Percentiles rank a stretch among this genome's conserved stretches.
Conservation (phyloP, 176 grass and related monocot species). For the Puccinellia tenuiflora region DNA sequence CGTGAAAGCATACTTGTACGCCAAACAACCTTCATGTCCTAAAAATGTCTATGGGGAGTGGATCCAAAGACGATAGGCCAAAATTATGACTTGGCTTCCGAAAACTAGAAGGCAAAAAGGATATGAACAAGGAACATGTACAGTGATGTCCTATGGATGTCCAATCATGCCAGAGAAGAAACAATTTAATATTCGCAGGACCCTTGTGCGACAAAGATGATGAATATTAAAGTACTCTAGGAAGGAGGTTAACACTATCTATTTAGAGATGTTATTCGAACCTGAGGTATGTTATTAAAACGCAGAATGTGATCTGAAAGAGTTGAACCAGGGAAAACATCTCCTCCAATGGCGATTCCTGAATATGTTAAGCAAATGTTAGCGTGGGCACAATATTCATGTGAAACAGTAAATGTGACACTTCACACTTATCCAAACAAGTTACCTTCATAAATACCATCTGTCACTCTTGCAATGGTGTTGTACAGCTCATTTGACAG, state of each 20-base stretch:
- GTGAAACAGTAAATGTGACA: neutral
- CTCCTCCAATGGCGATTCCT: constrained; percentile 99
- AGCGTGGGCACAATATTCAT: neutral
- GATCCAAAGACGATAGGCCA: neutral
- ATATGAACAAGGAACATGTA: neutral
- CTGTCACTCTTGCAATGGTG: constrained; percentile 93
- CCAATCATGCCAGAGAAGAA: neutral
- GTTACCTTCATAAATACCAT: constrained; percentile 99
- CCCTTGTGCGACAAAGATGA: neutral
- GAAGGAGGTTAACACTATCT: neutral
- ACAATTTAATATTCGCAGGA: neutral
- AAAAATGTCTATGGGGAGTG: neutral
- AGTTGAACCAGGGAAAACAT: constrained; percentile 98
- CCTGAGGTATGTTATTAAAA: constrained; percentile 98
- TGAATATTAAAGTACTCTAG: neutral
- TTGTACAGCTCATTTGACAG: constrained; percentile 99
- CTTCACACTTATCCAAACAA: neutral
- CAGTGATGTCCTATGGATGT: neutral
- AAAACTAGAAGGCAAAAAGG: constrained; percentile 6
- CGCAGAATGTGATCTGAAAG: constrained; percentile 93
- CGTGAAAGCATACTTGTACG: neutral
- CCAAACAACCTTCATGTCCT: neutral
- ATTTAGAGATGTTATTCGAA: constrained; percentile 27
- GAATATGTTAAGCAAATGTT: constrained; percentile 3
- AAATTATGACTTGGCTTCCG: neutral